phyloP scores from a whole-genome alignment of 129 eudicot species.

The Helichrysum umbraculigerum region DNA sequence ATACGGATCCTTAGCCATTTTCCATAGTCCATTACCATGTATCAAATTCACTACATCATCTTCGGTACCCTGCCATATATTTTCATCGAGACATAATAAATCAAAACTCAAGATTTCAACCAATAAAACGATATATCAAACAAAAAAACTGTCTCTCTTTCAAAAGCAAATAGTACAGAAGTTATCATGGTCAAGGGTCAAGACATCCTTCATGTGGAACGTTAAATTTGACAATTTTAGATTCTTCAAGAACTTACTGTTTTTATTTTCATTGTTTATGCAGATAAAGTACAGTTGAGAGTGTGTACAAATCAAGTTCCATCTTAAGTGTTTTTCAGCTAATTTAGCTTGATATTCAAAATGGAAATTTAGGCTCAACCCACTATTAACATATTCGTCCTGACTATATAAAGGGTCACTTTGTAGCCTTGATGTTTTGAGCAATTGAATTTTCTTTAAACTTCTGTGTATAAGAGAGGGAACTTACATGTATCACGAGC shows the following conservation, averaged over 20 bases:
- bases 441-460: too few species aligned
- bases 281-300: too few species aligned
- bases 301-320: too few species aligned
- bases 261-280: too few species aligned
- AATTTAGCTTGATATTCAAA: too few species aligned
- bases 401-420: too few species aligned
- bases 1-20: conserved; percentile 82
- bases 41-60: conserved; percentile 91
- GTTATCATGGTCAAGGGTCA: background rate
- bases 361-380: too few species aligned
- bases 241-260: too few species aligned
- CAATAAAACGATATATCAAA: background rate
- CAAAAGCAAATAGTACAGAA: background rate
- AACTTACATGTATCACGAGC: conserved; percentile 95
- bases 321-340: too few species aligned
- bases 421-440: too few species aligned
- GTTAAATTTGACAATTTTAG: too few species aligned
- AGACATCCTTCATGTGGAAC: background rate
- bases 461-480: background rate
- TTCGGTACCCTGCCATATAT: conserved; percentile 80
- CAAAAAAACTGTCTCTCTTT: background rate
- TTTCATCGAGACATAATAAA: conserved; percentile 6
- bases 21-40: conserved; percentile 95
- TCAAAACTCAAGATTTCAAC: conserved; percentile 19
- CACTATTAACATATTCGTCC: too few species aligned